phyloP scores from a whole-genome alignment of 2,329 filamentous ascomycete genomes.

The Lachnellula suecica region DNA sequence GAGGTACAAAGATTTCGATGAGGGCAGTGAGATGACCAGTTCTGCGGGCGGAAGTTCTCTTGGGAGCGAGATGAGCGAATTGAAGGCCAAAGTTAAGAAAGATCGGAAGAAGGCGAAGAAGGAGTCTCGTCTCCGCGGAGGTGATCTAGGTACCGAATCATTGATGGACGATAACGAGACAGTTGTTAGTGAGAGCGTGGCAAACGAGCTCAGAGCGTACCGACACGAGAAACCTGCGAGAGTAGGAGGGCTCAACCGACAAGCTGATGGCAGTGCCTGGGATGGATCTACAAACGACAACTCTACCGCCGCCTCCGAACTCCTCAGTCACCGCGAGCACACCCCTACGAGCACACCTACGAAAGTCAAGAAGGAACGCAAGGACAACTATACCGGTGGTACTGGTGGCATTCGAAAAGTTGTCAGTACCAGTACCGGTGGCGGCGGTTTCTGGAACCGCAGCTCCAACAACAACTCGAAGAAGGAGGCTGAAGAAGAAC shows the following conservation, averaged over 20 bases:
- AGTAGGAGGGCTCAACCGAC: constrained; percentile 85
- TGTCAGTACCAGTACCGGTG: constrained; percentile 13
- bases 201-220: constrained; percentile 76
- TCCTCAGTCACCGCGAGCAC: constrained; percentile 57
- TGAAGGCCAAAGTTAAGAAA: constrained; percentile 32
- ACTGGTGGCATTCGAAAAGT: constrained; percentile 31
- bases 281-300: constrained; percentile 68
- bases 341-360: constrained; percentile 55
- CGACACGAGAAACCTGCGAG: constrained; percentile 82
- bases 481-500: constrained; percentile 33
- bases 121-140: constrained; percentile 6
- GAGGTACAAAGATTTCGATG: constrained; percentile 34
- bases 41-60: constrained; percentile 17
- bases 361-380: constrained; percentile 25
- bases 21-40: constrained; percentile 18
- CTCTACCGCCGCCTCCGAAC: constrained; percentile 45
- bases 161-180: constrained; percentile 37
- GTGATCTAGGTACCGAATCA: constrained; percentile 6
- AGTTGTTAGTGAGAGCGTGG: constrained; percentile 45
- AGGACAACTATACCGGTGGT: constrained; percentile 23
- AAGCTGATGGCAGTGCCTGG: constrained; percentile 76
- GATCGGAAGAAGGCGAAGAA: constrained; percentile 26
- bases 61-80: constrained; percentile 24
- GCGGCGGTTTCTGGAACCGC: constrained; percentile 14
- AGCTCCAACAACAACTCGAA: constrained; percentile 8